These are phyloP conservation scores for Boletus sp. DNA, from an alignment of 768 basidiomycete species.

Conservation along the genomic window DNA sequence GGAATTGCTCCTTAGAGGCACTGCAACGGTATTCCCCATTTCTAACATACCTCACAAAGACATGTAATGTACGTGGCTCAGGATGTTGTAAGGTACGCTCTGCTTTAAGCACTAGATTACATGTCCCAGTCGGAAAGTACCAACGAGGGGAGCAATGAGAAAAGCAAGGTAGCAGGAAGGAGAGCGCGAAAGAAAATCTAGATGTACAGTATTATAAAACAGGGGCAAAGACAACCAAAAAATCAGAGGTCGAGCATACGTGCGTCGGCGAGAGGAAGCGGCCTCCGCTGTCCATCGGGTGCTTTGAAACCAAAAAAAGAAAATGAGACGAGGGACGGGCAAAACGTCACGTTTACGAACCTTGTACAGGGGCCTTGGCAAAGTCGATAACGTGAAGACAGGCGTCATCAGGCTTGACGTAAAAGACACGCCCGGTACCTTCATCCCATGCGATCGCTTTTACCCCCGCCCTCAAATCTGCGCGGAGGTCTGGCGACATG, in stretches of 20 bases:
- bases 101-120: slow-evolving; percentile 15
- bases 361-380: slow-evolving; percentile 34
- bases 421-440: slow-evolving; percentile 54
- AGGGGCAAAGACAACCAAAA: too few species aligned
- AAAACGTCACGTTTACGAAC: slow-evolving; percentile 16
- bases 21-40: slow-evolving; percentile 17
- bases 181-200: not conserved
- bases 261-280: slow-evolving; percentile 26
- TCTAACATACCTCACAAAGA: slow-evolving; percentile 24
- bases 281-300: slow-evolving; percentile 31
- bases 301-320: slow-evolving; percentile 28
- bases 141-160: not conserved
- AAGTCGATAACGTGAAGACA: slow-evolving; percentile 50
- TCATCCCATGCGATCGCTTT: slow-evolving; percentile 65
- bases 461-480: slow-evolving; percentile 32
- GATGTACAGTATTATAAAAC: not conserved
- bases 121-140: slow-evolving; percentile 4
- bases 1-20: slow-evolving; percentile 10
- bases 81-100: slow-evolving; percentile 17
- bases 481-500: slow-evolving; percentile 14
- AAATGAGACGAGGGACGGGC: slow-evolving; percentile 20
- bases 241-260: slow-evolving; percentile 32
- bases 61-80: slow-evolving; percentile 24
- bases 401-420: slow-evolving; percentile 42
- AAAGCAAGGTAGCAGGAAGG: not conserved